Base-by-base conservation (phyloP, 1,139 yeast species). In the Diutina pseudorugosa region DNA sequence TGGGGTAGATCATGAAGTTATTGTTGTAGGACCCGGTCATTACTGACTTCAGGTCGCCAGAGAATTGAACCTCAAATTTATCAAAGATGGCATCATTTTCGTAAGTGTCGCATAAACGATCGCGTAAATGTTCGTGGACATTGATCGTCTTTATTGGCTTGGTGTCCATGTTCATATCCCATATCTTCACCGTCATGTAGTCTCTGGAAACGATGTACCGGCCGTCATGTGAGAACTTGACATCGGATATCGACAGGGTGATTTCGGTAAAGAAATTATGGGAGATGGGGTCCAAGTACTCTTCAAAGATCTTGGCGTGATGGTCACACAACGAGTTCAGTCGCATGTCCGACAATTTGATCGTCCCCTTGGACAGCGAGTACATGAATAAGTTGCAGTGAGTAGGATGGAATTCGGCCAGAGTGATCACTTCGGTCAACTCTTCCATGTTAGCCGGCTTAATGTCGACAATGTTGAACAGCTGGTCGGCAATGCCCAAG, bases 361-460 rank as follows among this genome's bases (percentile, higher is more conserved):
- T 89, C 47, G 96, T 88, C 55, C 98, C 99, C 67, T 93, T 93
- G 51, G 95, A 86, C 14, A 95, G 86, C n/a, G 96, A 85, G 71
- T 93, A 93, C 94, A 93, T 90, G 68, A 94, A 93, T 63, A 87
- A 74, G 67, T 93, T 93, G 73, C 99, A 94, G 65, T 85, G 85
- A 53, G 73, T 72, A 16, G 99, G 98, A 67, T 94, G 98, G 72
- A 94, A 93, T 67, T 91, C 96, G 2, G 98, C 95, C 62, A 94
- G 82, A n/a, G 99, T 94, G 59, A 94, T 93, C 53, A 94, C 98
- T 68, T 94, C 98, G 14, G 98, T 93, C 62, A 94, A 79, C 69
- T 94, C 99, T 71, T 94, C 99, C 98, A 94, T 94, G 68, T 91
- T 90, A 19, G 93, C 88, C 6, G 99, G 99, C 68, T 94, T 91